Evolutionary conservation across 257 asterid species (phyloP).

Genomic region (Pogostemon cablin): DNA sequence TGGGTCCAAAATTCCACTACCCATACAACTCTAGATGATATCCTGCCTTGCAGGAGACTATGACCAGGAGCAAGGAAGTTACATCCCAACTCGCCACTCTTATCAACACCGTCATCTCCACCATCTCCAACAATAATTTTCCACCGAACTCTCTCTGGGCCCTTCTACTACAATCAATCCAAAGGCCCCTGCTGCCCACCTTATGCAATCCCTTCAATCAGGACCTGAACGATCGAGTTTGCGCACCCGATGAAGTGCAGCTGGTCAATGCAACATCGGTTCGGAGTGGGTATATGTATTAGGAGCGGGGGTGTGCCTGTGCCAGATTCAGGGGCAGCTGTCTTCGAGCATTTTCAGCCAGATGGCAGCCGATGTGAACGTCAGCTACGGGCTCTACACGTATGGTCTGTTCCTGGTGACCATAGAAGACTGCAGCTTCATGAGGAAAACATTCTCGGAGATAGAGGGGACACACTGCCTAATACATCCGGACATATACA

Average conservation of each 20-base stretch:
- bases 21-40: conserved; percentile 82
- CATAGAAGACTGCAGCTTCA: conserved; percentile 75
- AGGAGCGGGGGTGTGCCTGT: conserved; percentile 48
- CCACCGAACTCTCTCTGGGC: conserved; percentile 58
- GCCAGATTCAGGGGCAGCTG: conserved; percentile 70
- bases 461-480: conserved; percentile 53
- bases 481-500: not conserved
- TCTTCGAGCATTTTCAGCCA: conserved; percentile 60
- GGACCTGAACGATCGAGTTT: conserved; percentile 63
- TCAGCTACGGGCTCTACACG: conserved; percentile 73
- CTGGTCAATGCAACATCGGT: conserved; percentile 72
- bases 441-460: conserved; percentile 67
- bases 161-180: conserved; percentile 81
- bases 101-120: conserved; percentile 64
- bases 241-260: conserved; percentile 70
- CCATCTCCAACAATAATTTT: conserved; percentile 69
- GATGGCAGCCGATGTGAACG: conserved; percentile 75
- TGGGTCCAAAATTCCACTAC: conserved; percentile 86
- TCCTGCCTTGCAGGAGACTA: conserved; percentile 82
- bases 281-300: conserved; percentile 67
- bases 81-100: conserved; percentile 64
- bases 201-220: conserved; percentile 80
- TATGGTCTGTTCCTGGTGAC: conserved; percentile 77
- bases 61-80: conserved; percentile 76
- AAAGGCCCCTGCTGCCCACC: conserved; percentile 72